Base-by-base conservation (phyloP, 2,329 filamentous ascomycete species). In the Cercospora sp. region DNA sequence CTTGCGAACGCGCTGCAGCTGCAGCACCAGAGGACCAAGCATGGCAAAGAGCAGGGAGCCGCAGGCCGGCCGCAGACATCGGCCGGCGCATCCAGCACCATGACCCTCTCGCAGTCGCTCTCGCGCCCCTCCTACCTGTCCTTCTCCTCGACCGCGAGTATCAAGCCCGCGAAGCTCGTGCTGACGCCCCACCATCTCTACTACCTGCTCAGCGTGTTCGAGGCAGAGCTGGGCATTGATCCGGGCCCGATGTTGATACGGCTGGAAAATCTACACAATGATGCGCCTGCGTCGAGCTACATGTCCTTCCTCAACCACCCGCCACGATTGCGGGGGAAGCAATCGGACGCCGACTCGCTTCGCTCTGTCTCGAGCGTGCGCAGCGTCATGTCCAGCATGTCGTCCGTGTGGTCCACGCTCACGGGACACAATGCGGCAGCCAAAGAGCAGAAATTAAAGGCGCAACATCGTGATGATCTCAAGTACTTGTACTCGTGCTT, bases 401-500 rank as follows among this genome's bases (percentile, higher is more conserved):
- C 93, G 67, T 90, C 92, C 13, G 83, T 98, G 57, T 98, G 94
- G 94, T 91, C 92, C 23, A 93, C 90, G 75, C 89, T 98, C 72
- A 91, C 94, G 26, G 87, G 97, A 68, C 90, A 91, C 55, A 91
- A 90, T 80, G 92, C 92, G 75, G 87, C 88, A 60, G 90, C 93
- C 72, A 92, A 94, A 77, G 92, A 89, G 39, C 95, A 97, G 80
- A 93, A 93, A 77, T 93, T 95, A 79, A 96, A 96, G 80, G 90
- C 90, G 67, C 91, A 92, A 55, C 81, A 95, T 65, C 89, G 95
- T 77, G 88, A 91, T 66, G 95, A 99, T 78, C 83, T 97, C 73
- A 97, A 94, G 79, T 98, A 99, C 79, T 85, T 99, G 36, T 99
- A 97, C 82, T 98, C 95, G 51, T 93, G 95, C 66, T 99, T 98